Evolutionary conservation across 1,139 yeast species (phyloP).

Genomic region (Saccharomyces hybrid): DNA sequence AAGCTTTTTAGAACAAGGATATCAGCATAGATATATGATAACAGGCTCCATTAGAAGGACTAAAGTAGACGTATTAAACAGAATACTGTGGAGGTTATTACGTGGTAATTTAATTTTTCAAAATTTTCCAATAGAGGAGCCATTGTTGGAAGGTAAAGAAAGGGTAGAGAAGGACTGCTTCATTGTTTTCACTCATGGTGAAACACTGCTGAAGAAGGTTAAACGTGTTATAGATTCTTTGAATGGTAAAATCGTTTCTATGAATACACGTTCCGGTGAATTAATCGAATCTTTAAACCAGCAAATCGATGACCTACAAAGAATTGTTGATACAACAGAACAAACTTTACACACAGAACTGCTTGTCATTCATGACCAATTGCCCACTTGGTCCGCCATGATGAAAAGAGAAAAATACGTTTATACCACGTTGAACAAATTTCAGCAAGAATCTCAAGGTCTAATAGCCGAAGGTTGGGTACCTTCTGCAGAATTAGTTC

Average conservation of each 20-base stretch:
- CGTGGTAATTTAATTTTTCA: conserved; percentile 67
- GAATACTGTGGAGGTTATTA: conserved; percentile 63
- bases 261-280: conserved; percentile 31
- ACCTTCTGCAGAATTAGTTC: conserved; percentile 48
- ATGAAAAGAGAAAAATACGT: conserved; percentile 66
- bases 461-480: conserved; percentile 80
- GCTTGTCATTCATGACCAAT: conserved; percentile 56
- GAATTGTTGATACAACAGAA: conserved; percentile 50
- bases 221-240: conserved; percentile 55
- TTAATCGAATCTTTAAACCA: conserved; percentile 38
- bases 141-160: conserved; percentile 35
- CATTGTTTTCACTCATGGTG: conserved; percentile 67
- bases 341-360: conserved; percentile 60
- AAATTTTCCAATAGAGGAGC: conserved; percentile 50
- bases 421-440: conserved; percentile 55
- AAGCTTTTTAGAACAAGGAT: conserved; percentile 28
- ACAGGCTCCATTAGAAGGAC: conserved; percentile 60
- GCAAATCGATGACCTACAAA: conserved; percentile 49
- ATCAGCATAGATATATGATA: conserved; percentile 34
- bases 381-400: conserved; percentile 61
- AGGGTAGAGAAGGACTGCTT: conserved; percentile 50
- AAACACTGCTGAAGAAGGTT: conserved; percentile 46
- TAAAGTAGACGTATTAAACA: conserved; percentile 53
- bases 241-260: conserved; percentile 52
- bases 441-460: conserved; percentile 59